Percentiles rank a stretch among this genome's conserved stretches.
Evolutionary conservation across 352 stramenopile species (phyloP).

Genomic region (Phytophthora fragariaefolia): DNA sequence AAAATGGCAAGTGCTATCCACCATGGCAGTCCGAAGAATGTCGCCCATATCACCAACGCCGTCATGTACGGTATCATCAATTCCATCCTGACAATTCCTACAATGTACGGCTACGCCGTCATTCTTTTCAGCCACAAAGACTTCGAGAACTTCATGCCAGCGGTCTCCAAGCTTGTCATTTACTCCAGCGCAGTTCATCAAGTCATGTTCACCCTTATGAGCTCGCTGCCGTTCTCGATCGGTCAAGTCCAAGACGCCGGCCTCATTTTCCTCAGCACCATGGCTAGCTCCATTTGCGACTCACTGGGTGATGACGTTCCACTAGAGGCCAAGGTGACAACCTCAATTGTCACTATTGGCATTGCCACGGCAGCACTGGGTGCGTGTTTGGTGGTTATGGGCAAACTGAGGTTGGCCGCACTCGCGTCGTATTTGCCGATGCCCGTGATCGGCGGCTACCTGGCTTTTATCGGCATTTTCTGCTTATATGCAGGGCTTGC

Average conservation of each 20-base stretch:
- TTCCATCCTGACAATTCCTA: constrained; percentile 93
- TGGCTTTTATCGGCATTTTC: constrained; percentile 98
- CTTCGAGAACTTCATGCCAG: constrained; percentile 86
- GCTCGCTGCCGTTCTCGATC: constrained; percentile 95
- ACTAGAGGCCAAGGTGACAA: constrained; percentile 90
- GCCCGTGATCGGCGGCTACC: constrained; percentile 97
- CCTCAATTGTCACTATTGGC: constrained; percentile 91
- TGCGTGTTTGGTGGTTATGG: constrained; percentile 92
- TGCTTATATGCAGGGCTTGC: constrained; percentile 92
- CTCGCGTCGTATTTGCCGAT: constrained; percentile 97
- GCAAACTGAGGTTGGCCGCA: constrained; percentile 91
- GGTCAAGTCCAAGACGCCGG: constrained; percentile 98
- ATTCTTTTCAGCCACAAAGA: constrained; percentile 95
- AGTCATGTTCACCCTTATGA: constrained; percentile 88
- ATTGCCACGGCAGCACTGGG: constrained; percentile 93
- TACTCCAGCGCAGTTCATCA: constrained; percentile 96
- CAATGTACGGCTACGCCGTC: constrained; percentile 95
- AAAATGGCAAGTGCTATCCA: constrained; percentile 5
- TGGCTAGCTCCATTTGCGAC: constrained; percentile 90
- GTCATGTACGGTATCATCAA: constrained; percentile 92
- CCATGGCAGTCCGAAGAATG: not conserved
- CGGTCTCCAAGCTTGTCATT: constrained; percentile 95
- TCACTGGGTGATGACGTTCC: constrained; percentile 66
- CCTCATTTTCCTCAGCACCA: constrained; percentile 97
- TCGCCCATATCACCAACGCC: constrained; percentile 61